Evolutionary conservation across 1,284 basidiomycete species (phyloP).

Genomic region (Ganoderma multipileum): DNA sequence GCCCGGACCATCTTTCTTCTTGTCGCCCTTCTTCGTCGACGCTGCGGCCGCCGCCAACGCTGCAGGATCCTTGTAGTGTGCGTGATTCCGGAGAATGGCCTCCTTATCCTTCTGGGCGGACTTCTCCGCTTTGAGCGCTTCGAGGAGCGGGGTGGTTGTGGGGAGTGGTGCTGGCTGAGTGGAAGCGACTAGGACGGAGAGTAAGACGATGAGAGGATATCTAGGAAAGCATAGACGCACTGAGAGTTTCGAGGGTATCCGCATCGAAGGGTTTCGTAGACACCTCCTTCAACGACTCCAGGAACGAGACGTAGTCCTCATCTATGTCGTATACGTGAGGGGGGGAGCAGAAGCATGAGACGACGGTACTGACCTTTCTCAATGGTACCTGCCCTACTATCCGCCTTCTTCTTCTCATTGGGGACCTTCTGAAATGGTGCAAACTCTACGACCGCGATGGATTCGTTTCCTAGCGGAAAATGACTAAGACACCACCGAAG

Average conservation of each 20-base stretch:
- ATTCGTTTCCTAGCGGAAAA: constrained; percentile 77
- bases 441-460: constrained; percentile 90
- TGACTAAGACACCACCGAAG: constrained; percentile 8
- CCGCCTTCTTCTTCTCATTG: constrained; percentile 73
- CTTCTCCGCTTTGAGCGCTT: constrained; percentile 86
- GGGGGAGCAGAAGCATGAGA: background rate
- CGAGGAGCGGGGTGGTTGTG: constrained; percentile 87
- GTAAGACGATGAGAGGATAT: constrained; percentile 15
- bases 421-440: constrained; percentile 92
- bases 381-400: constrained; percentile 76
- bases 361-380: constrained; percentile 62
- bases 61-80: constrained; percentile 64
- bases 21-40: constrained; percentile 54
- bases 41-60: constrained; percentile 21
- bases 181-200: constrained; percentile 64
- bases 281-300: constrained; percentile 65
- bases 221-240: constrained; percentile 48
- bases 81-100: constrained; percentile 69
- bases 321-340: constrained; percentile 32
- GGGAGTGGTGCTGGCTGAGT: constrained; percentile 63
- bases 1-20: constrained; percentile 53
- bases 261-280: constrained; percentile 57
- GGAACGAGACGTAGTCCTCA: constrained; percentile 71
- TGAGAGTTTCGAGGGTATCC: constrained; percentile 65
- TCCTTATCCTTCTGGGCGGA: constrained; percentile 75